Percentiles rank a stretch among this genome's conserved stretches.
These are phyloP conservation scores for Dalbergia oliveri DNA, from an alignment of 306 rosid species.

Conservation along the genomic window DNA sequence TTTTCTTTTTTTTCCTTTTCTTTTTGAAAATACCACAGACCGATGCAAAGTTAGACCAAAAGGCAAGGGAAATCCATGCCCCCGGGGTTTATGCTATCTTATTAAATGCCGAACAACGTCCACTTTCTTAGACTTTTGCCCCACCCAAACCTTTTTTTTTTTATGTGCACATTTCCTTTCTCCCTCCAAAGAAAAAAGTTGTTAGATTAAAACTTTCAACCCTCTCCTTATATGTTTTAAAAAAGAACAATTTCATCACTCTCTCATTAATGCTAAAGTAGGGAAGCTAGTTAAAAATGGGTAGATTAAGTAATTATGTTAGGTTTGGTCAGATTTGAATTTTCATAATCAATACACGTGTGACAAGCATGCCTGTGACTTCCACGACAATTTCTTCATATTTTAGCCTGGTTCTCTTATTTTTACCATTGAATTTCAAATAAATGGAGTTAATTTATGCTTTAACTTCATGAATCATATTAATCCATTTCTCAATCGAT, in stretches of 20 bases:
- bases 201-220: slow-evolving; percentile 56
- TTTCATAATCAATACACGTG: slow-evolving; percentile 64
- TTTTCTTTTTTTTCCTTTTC: slow-evolving; percentile 22
- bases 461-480: neutral
- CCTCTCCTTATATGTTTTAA: neutral
- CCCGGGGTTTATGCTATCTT: slow-evolving; percentile 31
- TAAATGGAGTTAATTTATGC: neutral
- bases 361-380: slow-evolving; percentile 49
- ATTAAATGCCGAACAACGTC: slow-evolving; percentile 51
- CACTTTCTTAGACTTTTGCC: slow-evolving; percentile 73
- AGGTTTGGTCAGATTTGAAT: slow-evolving; percentile 17
- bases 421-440: neutral
- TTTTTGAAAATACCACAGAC: slow-evolving; percentile 48
- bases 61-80: slow-evolving; percentile 60
- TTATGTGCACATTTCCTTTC: slow-evolving; percentile 36
- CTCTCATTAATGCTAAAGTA: slow-evolving; percentile 31
- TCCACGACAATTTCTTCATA: slow-evolving; percentile 23
- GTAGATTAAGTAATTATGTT: slow-evolving; percentile 53
- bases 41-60: slow-evolving; percentile 50
- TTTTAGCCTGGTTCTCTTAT: neutral
- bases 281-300: slow-evolving; percentile 39
- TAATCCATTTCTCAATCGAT: neutral
- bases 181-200: slow-evolving; percentile 36
- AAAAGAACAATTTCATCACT: neutral
- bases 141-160: slow-evolving; percentile 48